These are phyloP conservation scores for Boehmeria nivea DNA, from an alignment of 306 rosid species.

Conservation along the genomic window DNA sequence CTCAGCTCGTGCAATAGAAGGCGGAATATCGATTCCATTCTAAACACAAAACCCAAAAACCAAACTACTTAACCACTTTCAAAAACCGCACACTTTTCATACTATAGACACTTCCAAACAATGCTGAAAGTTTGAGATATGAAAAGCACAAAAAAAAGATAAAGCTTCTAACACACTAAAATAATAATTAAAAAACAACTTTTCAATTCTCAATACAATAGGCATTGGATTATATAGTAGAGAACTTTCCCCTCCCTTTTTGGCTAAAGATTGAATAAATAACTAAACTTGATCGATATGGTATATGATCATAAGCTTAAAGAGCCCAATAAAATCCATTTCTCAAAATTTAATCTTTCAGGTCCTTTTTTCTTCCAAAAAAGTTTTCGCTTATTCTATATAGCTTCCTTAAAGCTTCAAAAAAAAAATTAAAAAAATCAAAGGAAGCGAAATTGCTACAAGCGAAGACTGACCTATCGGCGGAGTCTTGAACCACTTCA, in stretches of 20 bases:
- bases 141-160: neutral
- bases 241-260: no score
- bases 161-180: no score
- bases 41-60: neutral
- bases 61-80: neutral
- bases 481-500: conserved; percentile 40
- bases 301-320: neutral
- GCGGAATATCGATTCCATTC: conserved; percentile 38
- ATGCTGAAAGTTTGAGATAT: no score
- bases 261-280: neutral
- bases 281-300: neutral
- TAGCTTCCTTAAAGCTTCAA: no score
- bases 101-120: no score
- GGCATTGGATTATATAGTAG: no score
- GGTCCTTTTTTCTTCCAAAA: neutral
- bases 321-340: no score
- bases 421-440: neutral
- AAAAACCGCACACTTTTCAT: no score
- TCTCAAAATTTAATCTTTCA: no score
- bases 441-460: neutral
- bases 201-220: no score
- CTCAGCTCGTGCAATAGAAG: conserved; percentile 30
- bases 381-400: no score
- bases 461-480: conserved; percentile 26
- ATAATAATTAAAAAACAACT: no score